Evolutionary conservation across 345 rosid species (phyloP), one percentile per base, ranked within the genome.

Genomic region (Eucalyptus microcorys): DNA sequence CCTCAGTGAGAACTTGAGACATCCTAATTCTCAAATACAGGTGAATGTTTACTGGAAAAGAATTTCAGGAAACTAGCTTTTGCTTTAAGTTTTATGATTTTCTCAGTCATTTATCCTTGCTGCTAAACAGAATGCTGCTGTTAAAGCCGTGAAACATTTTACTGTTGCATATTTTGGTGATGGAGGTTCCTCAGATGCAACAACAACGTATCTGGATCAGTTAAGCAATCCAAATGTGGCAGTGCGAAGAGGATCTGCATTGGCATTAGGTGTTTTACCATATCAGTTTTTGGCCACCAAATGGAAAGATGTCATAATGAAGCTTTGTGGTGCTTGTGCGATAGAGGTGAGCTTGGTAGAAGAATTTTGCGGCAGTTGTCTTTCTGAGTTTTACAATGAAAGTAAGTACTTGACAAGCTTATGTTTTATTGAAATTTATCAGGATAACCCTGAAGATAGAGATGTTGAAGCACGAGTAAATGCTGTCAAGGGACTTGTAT

Each of bases 11-110:
- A 97, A 98, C 91, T 89, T 97, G 94, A 93, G 97, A 88, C 99
- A 98, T 92, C 99, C 99, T 66, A 98, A 97, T 92, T 92, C 97
- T 90, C 98, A 96, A 81, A 97, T 98, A 91, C 99, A 98, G 99
- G 99, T 98, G 87, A 83, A 71, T 64, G 81, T 90, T 88, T 92
- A 64, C 34, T 89, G 32, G 87, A 87, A 61, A 90, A 80, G 61
- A 88, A 87, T 90, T 88, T 87, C 87, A 45, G 40, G 34, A 49
- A 89, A 19, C 49, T 45, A n/a, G 55, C 48, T 49, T 86, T 50
- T 61, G 53, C 84, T 89, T 86, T 42, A 57, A 45, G 61, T 85
- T 59, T 59, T n/a, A 37, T 40, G 30, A 61, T 19, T 55, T 83
- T 37, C 88, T 89, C 88, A 57, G 68, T 86, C 87, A 27, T 90